Conservation (phyloP, 345 rosid species). For the Rhodamnia argentea region DNA sequence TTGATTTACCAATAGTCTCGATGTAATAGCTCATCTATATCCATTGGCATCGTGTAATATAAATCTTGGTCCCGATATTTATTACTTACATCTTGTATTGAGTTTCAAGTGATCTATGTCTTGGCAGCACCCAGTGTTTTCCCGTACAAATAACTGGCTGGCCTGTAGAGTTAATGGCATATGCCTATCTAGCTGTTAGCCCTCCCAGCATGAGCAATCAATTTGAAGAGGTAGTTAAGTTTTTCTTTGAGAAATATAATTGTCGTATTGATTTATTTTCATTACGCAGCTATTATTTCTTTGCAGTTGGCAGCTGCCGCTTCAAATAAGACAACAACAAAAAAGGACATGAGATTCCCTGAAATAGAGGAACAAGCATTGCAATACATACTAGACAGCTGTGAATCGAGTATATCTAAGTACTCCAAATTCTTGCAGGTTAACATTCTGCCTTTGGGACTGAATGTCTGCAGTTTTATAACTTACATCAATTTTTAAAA, state of each 20-base stretch:
- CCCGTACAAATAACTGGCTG: slow-evolving; percentile 83
- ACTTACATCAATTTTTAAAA: neutral
- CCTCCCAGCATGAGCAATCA: slow-evolving; percentile 68
- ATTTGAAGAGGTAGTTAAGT: slow-evolving; percentile 66
- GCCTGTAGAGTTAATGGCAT: slow-evolving; percentile 90
- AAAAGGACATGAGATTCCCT: slow-evolving; percentile 51
- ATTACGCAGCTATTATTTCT: neutral
- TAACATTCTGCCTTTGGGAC: neutral
- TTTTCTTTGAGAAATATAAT: neutral
- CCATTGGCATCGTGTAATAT: neutral
- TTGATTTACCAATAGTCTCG: neutral
- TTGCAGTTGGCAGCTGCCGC: slow-evolving; percentile 91
- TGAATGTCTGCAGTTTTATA: neutral
- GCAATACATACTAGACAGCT: slow-evolving; percentile 65
- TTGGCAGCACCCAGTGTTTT: slow-evolving; percentile 63
- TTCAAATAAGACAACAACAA: slow-evolving; percentile 48
- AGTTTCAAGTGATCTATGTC: neutral
- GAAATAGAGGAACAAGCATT: slow-evolving; percentile 72
- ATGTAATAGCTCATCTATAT: neutral
- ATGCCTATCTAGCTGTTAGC: slow-evolving; percentile 77
- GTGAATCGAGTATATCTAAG: slow-evolving; percentile 84
- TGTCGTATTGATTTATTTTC: neutral
- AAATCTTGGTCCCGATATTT: neutral
- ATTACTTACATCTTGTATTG: neutral
- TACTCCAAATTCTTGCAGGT: slow-evolving; percentile 87